Evolutionary conservation across 306 rosid genomes (phyloP).

Genomic region (Medicago ruthenica): DNA sequence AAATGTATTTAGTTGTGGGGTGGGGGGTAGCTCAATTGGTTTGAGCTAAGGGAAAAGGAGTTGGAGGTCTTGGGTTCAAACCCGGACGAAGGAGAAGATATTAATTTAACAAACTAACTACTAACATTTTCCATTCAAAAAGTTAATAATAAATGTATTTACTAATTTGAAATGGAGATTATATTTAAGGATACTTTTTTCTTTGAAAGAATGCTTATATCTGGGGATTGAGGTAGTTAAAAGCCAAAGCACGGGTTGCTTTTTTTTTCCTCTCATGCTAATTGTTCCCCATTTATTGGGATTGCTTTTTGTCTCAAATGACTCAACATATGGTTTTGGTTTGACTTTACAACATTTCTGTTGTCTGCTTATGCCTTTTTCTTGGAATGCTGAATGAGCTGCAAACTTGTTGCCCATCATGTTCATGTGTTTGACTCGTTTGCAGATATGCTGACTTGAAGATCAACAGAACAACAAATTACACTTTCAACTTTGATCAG

Average conservation of each 20-base stretch:
- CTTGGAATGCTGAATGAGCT: constrained; percentile 15
- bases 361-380: neutral
- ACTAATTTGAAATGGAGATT: no score
- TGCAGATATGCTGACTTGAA: constrained; percentile 94
- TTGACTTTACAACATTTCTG: neutral
- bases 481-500: constrained; percentile 25
- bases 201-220: no score
- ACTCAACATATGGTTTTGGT: neutral
- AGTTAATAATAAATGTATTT: no score
- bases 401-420: neutral
- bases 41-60: no score
- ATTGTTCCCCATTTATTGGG: constrained; percentile 5
- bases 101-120: no score
- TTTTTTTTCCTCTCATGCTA: neutral
- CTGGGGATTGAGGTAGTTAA: no score
- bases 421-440: constrained; percentile 30
- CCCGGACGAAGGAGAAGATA: no score
- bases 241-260: neutral
- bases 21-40: no score
- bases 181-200: no score
- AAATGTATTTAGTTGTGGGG: no score
- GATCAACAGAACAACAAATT: constrained; percentile 67
- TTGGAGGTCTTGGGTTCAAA: no score
- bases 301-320: neutral
- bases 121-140: no score